These are phyloP conservation scores for Sarcocystis neurona DNA, from an alignment of 169 alveolate genomes.

Conservation along the genomic window DNA sequence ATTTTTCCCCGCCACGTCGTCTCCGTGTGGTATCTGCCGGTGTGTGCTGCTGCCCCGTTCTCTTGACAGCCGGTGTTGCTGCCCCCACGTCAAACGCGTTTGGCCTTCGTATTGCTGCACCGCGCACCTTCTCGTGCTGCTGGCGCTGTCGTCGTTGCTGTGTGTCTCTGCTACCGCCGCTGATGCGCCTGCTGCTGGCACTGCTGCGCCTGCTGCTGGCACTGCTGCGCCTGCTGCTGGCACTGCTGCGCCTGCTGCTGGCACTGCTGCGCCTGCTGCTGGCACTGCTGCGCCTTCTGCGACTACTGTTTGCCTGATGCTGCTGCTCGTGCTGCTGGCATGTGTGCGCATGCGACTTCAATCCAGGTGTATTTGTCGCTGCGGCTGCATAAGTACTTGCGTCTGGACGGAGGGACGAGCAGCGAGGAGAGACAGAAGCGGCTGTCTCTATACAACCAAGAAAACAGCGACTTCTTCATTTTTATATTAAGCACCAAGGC, in stretches of 20 bases:
- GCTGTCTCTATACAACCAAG: slow-evolving; percentile 73
- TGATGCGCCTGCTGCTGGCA: no score
- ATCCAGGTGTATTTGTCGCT: slow-evolving; percentile 33
- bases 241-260: background rate
- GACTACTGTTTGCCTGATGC: no score
- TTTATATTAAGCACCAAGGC: slow-evolving; percentile 90
- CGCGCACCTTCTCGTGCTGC: no score
- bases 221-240: background rate
- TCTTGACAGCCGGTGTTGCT: no score
- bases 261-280: background rate
- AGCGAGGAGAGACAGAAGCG: slow-evolving; percentile 82
- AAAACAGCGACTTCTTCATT: slow-evolving; percentile 82
- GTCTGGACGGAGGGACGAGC: slow-evolving; percentile 86
- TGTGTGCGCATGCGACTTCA: background rate
- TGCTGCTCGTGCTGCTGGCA: background rate
- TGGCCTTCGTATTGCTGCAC: no score
- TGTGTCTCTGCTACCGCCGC: no score
- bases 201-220: background rate
- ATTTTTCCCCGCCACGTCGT: no score
- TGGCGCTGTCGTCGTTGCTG: no score
- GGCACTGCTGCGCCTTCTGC: background rate
- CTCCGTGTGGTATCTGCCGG: no score
- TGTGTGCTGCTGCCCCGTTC: no score
- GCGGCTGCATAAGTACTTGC: slow-evolving; percentile 27
- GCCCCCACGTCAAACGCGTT: no score